These are phyloP conservation scores for Phyllosticta paracitricarpa DNA, from an alignment of 2,329 filamentous ascomycete species.

Conservation along the genomic window DNA sequence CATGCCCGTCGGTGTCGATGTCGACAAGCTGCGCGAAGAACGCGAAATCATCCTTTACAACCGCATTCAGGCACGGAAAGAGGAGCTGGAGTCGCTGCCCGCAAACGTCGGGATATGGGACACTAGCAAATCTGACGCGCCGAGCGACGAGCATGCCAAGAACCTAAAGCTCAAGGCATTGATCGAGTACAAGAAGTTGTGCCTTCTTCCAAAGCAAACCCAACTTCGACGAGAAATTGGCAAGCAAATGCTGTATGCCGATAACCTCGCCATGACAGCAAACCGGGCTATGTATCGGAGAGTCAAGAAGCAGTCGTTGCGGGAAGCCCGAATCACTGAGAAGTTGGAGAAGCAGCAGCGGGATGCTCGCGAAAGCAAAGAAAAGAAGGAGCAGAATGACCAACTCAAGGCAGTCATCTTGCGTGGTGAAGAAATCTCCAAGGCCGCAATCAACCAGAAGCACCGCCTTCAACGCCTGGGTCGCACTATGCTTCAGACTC, in stretches of 20 bases:
- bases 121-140: conserved; percentile 55
- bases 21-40: conserved; percentile 76
- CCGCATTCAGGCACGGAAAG: conserved; percentile 73
- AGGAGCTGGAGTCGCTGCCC: conserved; percentile 72
- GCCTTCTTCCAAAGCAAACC: conserved; percentile 79
- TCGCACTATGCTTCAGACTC: conserved; percentile 77
- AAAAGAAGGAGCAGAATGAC: conserved; percentile 95
- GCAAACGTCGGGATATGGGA: conserved; percentile 87
- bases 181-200: conserved; percentile 90
- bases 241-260: conserved; percentile 86
- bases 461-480: conserved; percentile 77
- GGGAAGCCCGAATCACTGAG: conserved; percentile 93
- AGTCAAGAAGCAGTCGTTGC: conserved; percentile 93
- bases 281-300: conserved; percentile 85
- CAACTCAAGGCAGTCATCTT: conserved; percentile 79
- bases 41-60: conserved; percentile 85
- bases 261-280: conserved; percentile 94
- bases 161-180: conserved; percentile 73
- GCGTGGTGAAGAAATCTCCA: conserved; percentile 69
- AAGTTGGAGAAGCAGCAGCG: conserved; percentile 98
- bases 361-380: conserved; percentile 86
- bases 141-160: conserved; percentile 60
- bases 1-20: conserved; percentile 79
- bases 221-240: conserved; percentile 78
- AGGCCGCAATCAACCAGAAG: conserved; percentile 55